These are phyloP conservation scores for Thelonectria discophora DNA, from an alignment of 2,329 filamentous ascomycete species.

Conservation along the genomic window DNA sequence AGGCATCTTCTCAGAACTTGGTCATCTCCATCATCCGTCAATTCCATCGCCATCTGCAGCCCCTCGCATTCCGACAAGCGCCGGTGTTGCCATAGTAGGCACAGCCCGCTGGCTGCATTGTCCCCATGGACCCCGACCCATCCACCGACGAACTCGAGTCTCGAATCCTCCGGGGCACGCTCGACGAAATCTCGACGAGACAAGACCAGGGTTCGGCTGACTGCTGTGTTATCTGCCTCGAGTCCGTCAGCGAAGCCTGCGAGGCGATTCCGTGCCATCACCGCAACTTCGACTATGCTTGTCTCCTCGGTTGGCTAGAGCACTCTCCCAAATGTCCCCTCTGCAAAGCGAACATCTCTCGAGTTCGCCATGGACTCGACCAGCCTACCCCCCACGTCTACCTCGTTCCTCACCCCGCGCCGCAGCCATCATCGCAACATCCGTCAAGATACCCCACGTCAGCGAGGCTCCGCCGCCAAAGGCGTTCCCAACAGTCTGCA, in stretches of 20 bases:
- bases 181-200: slow-evolving; percentile 51
- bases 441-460: slow-evolving; percentile 14
- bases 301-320: slow-evolving; percentile 83
- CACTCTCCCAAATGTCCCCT: slow-evolving; percentile 78
- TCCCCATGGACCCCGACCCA: slow-evolving; percentile 40
- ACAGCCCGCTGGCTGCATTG: not conserved
- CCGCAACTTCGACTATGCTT: slow-evolving; percentile 84
- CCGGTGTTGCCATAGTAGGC: not conserved
- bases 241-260: slow-evolving; percentile 75
- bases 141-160: slow-evolving; percentile 49
- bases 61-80: not conserved
- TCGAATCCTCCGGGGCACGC: slow-evolving; percentile 55
- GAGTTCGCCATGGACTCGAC: slow-evolving; percentile 72
- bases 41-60: not conserved
- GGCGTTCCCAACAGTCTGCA: slow-evolving; percentile 22
- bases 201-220: slow-evolving; percentile 37
- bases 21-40: not conserved
- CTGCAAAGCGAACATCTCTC: slow-evolving; percentile 68
- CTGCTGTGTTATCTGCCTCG: slow-evolving; percentile 89
- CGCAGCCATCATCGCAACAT: slow-evolving; percentile 41
- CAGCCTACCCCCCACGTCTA: slow-evolving; percentile 57
- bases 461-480: slow-evolving; percentile 5
- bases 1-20: no score
- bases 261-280: slow-evolving; percentile 81
- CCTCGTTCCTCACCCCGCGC: slow-evolving; percentile 59